Evolutionary conservation across 441 rosid genomes (phyloP), one percentile per base, ranked within the genome.

Genomic region (Euphorbia schlechtendalii): DNA sequence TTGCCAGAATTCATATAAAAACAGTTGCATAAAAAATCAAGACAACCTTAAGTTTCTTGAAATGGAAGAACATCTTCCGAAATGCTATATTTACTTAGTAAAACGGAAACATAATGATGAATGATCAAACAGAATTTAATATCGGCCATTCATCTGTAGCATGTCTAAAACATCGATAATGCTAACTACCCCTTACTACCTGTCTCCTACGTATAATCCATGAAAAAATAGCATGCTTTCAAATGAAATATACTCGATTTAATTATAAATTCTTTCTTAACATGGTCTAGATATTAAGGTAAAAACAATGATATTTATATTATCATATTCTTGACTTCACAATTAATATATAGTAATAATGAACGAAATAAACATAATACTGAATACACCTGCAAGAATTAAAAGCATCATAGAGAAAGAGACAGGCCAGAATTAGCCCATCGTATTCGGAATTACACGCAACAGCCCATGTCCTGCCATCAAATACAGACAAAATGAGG

Each of bases 391-490:
- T n/a, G n/a, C n/a, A n/a, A n/a, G n/a, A n/a, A n/a, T 22, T 25
- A 57, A 40, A 22, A 21, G 65, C 51, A 66, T 56, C 72, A 63
- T 65, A 61, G 71, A 69, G 56, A 56, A 77, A 76, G 77, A 73
- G 76, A 64, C 76, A 59, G 49, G 90, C 96, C 97, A 93, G 77
- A 77, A 93, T 78, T 69, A 90, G 76, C 38, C 92, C 96, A 60
- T 82, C 88, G 60, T 84, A 87, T 76, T 86, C 90, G 59, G 96
- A 96, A 70, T 90, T 93, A 73, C 95, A 93, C 22, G 75, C 77
- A 65, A 93, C 86, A 66, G 97, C 81, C 91, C 99, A 93, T 28
- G 99, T 80, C 99, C 97, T 93, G 88, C 77, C 74, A 82, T 76
- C 53, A 78, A 60, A 64, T 48, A 67, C 17, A 59, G 61, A 71